phyloP scores from a whole-genome alignment of 2,329 filamentous ascomycete species.

The Rosellinia necatrix region DNA sequence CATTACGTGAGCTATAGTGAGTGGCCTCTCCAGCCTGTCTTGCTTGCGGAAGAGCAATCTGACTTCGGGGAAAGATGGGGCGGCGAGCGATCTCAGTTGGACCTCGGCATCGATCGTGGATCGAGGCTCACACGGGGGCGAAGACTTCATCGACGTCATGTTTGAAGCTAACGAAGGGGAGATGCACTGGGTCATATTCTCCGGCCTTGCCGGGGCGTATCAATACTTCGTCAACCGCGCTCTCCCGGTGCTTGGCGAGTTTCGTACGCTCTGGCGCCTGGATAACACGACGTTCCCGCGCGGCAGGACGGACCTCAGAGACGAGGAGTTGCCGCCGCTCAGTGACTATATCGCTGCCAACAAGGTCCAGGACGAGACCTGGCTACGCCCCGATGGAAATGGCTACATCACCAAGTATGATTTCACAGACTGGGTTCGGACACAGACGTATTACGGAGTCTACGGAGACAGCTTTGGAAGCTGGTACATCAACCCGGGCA shows the following conservation, averaged over 20 bases:
- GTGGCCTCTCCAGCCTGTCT: background rate
- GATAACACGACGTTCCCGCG: slow-evolving; percentile 54
- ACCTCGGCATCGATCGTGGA: slow-evolving; percentile 50
- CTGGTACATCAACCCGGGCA: slow-evolving; percentile 56
- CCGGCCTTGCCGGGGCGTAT: slow-evolving; percentile 56
- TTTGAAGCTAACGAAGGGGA: slow-evolving; percentile 54
- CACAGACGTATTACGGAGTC: slow-evolving; percentile 53
- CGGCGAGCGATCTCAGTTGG: slow-evolving; percentile 52
- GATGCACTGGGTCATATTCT: slow-evolving; percentile 57
- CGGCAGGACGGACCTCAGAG: slow-evolving; percentile 51
- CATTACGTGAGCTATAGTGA: slow-evolving; percentile 42
- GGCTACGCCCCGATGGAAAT: slow-evolving; percentile 50
- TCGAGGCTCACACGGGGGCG: slow-evolving; percentile 38
- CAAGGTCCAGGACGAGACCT: slow-evolving; percentile 60
- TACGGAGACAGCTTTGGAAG: slow-evolving; percentile 54
- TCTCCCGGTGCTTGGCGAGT: slow-evolving; percentile 53
- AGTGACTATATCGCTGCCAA: slow-evolving; percentile 48
- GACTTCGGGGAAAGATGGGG: slow-evolving; percentile 45
- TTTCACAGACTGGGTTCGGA: slow-evolving; percentile 42
- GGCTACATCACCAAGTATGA: slow-evolving; percentile 58
- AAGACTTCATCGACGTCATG: slow-evolving; percentile 52
- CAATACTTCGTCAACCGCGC: slow-evolving; percentile 59
- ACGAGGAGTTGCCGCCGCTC: slow-evolving; percentile 50
- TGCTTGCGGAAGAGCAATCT: background rate
- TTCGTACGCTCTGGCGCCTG: slow-evolving; percentile 55